Evolutionary conservation across 768 basidiomycete species (phyloP).

Genomic region (Lactarius hatsudake): DNA sequence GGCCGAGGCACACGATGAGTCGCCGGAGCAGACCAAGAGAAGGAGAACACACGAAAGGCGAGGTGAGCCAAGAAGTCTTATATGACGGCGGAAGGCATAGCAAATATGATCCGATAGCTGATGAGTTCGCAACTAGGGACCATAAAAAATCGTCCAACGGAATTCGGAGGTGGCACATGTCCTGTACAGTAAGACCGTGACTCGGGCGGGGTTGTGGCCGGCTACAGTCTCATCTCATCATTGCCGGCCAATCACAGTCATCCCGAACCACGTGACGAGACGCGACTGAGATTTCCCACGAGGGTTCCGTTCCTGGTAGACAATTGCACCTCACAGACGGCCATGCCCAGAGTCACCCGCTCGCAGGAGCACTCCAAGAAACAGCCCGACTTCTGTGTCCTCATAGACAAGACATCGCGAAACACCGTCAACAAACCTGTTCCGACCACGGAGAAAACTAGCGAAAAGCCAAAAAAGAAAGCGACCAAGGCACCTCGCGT

Average conservation of each 20-base stretch:
- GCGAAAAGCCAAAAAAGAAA: conserved; percentile 14
- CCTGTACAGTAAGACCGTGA: not conserved
- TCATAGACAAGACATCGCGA: conserved; percentile 27
- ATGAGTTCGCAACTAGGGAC: not conserved
- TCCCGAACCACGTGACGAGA: conserved; percentile 9
- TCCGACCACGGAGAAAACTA: not conserved
- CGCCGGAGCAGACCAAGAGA: not conserved
- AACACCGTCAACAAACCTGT: conserved; percentile 6
- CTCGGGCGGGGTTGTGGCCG: not conserved
- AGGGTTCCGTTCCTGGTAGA: not conserved
- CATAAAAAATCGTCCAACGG: conserved; percentile 6
- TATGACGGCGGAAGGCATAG: conserved; percentile 13
- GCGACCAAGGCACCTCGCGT: not conserved
- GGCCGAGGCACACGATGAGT: conserved; percentile 10
- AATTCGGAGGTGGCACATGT: conserved; percentile 1
- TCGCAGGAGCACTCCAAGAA: conserved; percentile 9
- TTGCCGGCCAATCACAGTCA: not conserved
- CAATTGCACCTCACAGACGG: not conserved
- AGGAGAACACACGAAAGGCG: not conserved
- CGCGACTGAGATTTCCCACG: conserved; percentile 6
- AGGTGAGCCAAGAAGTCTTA: not conserved
- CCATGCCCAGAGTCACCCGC: conserved; percentile 18
- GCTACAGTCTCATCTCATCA: not conserved
- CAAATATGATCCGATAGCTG: conserved; percentile 16
- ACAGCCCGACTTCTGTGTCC: conserved; percentile 13